phyloP scores from a whole-genome alignment of 1,139 yeast species.

The Yamadazyma membranifaciens region DNA sequence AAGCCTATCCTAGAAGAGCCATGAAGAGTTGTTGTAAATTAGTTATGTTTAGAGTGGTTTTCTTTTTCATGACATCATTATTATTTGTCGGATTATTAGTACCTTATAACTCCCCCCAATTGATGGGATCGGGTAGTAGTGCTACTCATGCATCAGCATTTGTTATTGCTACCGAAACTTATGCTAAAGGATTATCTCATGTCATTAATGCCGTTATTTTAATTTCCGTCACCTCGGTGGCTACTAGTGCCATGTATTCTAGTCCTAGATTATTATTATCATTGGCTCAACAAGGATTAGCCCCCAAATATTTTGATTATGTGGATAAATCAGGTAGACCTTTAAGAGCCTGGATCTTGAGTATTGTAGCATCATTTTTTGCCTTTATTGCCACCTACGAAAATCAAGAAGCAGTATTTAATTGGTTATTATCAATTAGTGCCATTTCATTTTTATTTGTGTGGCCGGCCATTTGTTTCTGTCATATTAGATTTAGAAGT shows the following conservation, averaged over 20 bases:
- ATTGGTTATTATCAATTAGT: slow-evolving; percentile 44
- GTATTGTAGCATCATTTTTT: slow-evolving; percentile 31
- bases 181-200: slow-evolving; percentile 36
- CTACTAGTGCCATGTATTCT: slow-evolving; percentile 44
- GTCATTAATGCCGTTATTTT: slow-evolving; percentile 45
- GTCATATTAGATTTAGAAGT: slow-evolving; percentile 43
- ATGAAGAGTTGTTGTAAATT: slow-evolving; percentile 44
- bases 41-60: slow-evolving; percentile 36
- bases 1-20: slow-evolving; percentile 37
- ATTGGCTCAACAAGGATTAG: slow-evolving; percentile 42
- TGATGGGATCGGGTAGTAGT: slow-evolving; percentile 39
- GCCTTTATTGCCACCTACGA: slow-evolving; percentile 39
- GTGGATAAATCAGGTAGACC: slow-evolving; percentile 47
- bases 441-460: slow-evolving; percentile 44
- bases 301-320: slow-evolving; percentile 41
- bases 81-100: slow-evolving; percentile 43
- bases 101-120: slow-evolving; percentile 36
- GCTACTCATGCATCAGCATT: slow-evolving; percentile 43
- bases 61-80: slow-evolving; percentile 43
- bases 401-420: slow-evolving; percentile 41
- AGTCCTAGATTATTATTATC: slow-evolving; percentile 45
- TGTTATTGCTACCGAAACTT: slow-evolving; percentile 43
- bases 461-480: slow-evolving; percentile 42
- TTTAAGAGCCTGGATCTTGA: slow-evolving; percentile 34
- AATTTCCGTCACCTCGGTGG: slow-evolving; percentile 46